Evolutionary conservation across 805 yeast species (phyloP), one percentile per base, ranked within the genome.

Genomic region (Pichia scutulata): DNA sequence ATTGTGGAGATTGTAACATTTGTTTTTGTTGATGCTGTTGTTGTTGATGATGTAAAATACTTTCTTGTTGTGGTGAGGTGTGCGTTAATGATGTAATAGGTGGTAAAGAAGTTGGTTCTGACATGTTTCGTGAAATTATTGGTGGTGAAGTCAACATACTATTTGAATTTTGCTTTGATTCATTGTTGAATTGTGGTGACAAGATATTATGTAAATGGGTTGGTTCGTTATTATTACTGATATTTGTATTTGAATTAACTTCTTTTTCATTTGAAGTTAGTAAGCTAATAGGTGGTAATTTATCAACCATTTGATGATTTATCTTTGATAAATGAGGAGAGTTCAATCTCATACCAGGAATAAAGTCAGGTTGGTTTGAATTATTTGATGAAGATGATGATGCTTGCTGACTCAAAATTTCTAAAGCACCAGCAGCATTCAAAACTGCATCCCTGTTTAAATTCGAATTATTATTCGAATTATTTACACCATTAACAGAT

Each of bases 381-480:
- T 52, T 19, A 24, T 41, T 41, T 24, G 43, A 54, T 44, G 46
- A 52, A 25, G 55, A 28, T 36, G 46, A 52, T 25, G 55, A 28
- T 30, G 52, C 47, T 58, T 65, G 58, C 56, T 68, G 67, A 25
- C 73, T 64, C 62, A 70, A 57, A 18, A 67, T 68, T 52, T 71
- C 75, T 43, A 70, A 58, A 14, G 73, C 72, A 26, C 73, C 74
- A 18, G 72, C 73, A 18, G 72, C 73, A 54, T 65, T 64, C 33
- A 65, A 52, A 33, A 65, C 55, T 2, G 69, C 69, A 51, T 65
- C 69, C 47, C 65, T 57, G n/a, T 64, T 59, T 23, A 63, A 41
- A 44, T 51, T 43, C 10, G 19, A n/a, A 7, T 33, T 33, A 28
- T 28, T 28, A 33, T 16, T 33, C 8, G 37, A 33, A 33, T 33